Base-by-base conservation (phyloP, 306 rosid species). In the Leucaena leucocephala region DNA sequence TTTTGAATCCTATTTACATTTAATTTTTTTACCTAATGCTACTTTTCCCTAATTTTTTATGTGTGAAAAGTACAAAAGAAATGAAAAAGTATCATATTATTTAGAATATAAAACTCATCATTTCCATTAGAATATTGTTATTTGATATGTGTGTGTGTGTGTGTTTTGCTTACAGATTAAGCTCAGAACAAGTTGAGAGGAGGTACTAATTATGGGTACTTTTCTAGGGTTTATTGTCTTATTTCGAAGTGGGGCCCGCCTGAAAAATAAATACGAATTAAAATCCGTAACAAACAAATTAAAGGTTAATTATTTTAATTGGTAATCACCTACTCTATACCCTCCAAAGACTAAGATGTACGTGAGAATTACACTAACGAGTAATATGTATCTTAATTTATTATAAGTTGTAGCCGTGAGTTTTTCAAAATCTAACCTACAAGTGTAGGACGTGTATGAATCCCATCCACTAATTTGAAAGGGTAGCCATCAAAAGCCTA, bases 141-240 rank as follows among this genome's bases (percentile, higher is more conserved):
- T 22, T 10, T 21, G 55, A 5, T 15, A 6, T 21, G 9, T 21
- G 0, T 21, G 2, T 27, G 1, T 27, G 1, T 27, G 1, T 27
- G 1, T 27, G 27, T 55, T 55, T 19, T 55, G 11, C 0, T 19
- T 55, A 7, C 33, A 55, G 33, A 55, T 19, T 19, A 19, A 27
- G 27, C 27, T 27, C 27, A 27, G 27, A 55, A 73, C 63, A 85
- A 74, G 83, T 17, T 27, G 27, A 27, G 39, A 77, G 75, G 14
- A 13, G 16, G 48, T 48, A 78, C 70, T 59, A 85, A 76, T 73
- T 13, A 39, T 9, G 7, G 11, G 3, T 72, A 74, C 61, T 76
- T 76, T 80, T 58, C 10, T 67, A 68, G 68, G 67, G 75, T 76
- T 76, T 82, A 21, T 82, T 82, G 84, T 85, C 89, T 86, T 82